These are phyloP conservation scores for Adansonia grandidieri DNA, from an alignment of 441 rosid genomes.

Conservation along the genomic window DNA sequence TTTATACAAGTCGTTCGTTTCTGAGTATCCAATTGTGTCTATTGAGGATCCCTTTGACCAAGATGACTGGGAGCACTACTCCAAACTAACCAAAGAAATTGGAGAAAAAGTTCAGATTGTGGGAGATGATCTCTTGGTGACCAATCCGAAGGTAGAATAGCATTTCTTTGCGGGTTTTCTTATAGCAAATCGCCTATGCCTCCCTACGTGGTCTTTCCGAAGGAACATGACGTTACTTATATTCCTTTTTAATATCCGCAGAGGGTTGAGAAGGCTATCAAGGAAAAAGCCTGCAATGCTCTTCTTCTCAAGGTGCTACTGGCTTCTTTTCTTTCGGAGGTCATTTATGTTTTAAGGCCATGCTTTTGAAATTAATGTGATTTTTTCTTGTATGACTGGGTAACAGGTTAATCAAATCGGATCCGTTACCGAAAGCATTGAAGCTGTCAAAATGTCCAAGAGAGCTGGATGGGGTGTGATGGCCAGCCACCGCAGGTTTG, in stretches of 20 bases:
- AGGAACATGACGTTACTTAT: background rate
- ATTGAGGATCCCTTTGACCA: constrained; percentile 98
- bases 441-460: constrained; percentile 97
- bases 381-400: background rate
- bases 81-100: constrained; percentile 73
- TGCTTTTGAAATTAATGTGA: too few species aligned
- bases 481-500: constrained; percentile 85
- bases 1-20: constrained; percentile 81
- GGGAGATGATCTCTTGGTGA: constrained; percentile 95
- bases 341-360: background rate
- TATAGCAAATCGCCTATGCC: background rate
- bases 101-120: constrained; percentile 81
- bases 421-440: constrained; percentile 93
- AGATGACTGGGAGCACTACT: constrained; percentile 93
- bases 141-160: constrained; percentile 83
- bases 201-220: background rate
- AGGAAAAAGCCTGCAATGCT: constrained; percentile 90
- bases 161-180: background rate
- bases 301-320: constrained; percentile 81
- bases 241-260: constrained; percentile 31
- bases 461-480: constrained; percentile 96
- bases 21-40: constrained; percentile 91
- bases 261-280: constrained; percentile 94
- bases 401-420: constrained; percentile 96
- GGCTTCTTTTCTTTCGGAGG: background rate